Evolutionary conservation across 257 asterid species (phyloP).

Genomic region (Hygrophila difformis): DNA sequence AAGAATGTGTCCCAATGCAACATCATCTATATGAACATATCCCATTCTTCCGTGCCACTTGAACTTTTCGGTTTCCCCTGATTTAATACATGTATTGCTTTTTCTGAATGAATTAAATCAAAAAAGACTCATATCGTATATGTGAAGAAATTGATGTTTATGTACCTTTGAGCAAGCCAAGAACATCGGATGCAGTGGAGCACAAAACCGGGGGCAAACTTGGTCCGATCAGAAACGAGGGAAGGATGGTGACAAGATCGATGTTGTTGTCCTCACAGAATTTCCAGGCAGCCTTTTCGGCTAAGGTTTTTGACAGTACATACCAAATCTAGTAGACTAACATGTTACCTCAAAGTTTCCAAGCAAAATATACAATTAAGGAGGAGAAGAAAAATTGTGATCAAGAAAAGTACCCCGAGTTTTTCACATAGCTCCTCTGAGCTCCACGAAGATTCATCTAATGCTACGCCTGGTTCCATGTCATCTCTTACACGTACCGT

Average conservation of each 20-base stretch:
- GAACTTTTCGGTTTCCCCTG: slow-evolving; percentile 65
- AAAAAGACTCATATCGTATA: not conserved
- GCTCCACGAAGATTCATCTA: slow-evolving; percentile 91
- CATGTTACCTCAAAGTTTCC: not conserved
- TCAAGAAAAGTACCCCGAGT: slow-evolving; percentile 32
- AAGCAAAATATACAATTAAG: not conserved
- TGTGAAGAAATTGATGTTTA: not conserved
- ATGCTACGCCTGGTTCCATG: slow-evolving; percentile 31
- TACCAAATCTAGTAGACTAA: slow-evolving; percentile 56
- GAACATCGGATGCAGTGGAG: slow-evolving; percentile 72
- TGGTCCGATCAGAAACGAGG: slow-evolving; percentile 79
- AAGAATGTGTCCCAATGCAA: slow-evolving; percentile 65
- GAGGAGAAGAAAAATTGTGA: too few species aligned
- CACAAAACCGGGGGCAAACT: slow-evolving; percentile 53
- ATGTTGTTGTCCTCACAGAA: slow-evolving; percentile 55
- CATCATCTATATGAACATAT: slow-evolving; percentile 88
- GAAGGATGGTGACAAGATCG: slow-evolving; percentile 57
- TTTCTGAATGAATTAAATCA: not conserved
- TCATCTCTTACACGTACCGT: slow-evolving; percentile 61
- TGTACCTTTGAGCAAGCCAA: slow-evolving; percentile 70
- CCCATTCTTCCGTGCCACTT: slow-evolving; percentile 90
- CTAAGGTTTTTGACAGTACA: slow-evolving; percentile 65
- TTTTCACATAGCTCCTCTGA: slow-evolving; percentile 54
- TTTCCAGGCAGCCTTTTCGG: slow-evolving; percentile 92
- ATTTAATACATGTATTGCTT: not conserved